phyloP scores from a whole-genome alignment of 2,329 filamentous ascomycete genomes.

The Cladosporium sphaerospermum region DNA sequence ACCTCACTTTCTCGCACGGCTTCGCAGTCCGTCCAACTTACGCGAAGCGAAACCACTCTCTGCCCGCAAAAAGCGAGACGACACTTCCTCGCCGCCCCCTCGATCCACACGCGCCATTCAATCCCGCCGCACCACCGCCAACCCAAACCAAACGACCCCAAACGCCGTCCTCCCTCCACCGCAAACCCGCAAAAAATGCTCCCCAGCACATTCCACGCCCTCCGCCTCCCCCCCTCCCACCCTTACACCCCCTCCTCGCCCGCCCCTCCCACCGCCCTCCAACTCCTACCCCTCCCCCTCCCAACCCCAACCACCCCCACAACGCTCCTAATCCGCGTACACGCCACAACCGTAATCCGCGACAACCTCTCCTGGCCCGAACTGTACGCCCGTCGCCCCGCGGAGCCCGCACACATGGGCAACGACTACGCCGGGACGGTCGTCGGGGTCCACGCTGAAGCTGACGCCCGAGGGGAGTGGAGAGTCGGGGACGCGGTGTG shows the following conservation, averaged over 20 bases:
- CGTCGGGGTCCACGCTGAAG: slow-evolving; percentile 22
- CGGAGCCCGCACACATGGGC: slow-evolving; percentile 23
- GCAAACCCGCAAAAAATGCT: not conserved
- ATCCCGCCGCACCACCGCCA: too few species aligned
- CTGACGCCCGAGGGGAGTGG: slow-evolving; percentile 22
- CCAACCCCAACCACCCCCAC: not conserved
- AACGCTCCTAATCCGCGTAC: slow-evolving; percentile 27
- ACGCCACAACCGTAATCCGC: slow-evolving; percentile 30
- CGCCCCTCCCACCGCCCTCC: slow-evolving; percentile 7
- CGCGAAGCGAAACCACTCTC: too few species aligned
- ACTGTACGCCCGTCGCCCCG: not conserved
- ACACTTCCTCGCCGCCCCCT: too few species aligned
- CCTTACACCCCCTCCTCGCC: not conserved
- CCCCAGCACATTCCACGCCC: not conserved
- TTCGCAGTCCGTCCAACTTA: too few species aligned
- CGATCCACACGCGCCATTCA: too few species aligned
- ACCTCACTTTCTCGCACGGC: too few species aligned
- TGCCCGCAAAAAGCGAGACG: too few species aligned
- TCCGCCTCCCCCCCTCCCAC: not conserved
- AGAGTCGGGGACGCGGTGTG: slow-evolving; percentile 33
- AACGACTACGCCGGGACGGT: slow-evolving; percentile 38
- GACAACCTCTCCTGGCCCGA: slow-evolving; percentile 32
- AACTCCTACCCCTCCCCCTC: too few species aligned
- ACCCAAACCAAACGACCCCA: too few species aligned
- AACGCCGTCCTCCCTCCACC: not conserved